A percentile compares a stretch with the other conserved stretches of the same genome.
Conservation (phyloP, 768 basidiomycete genomes). For the Chalciporus sphaerocephalus region DNA sequence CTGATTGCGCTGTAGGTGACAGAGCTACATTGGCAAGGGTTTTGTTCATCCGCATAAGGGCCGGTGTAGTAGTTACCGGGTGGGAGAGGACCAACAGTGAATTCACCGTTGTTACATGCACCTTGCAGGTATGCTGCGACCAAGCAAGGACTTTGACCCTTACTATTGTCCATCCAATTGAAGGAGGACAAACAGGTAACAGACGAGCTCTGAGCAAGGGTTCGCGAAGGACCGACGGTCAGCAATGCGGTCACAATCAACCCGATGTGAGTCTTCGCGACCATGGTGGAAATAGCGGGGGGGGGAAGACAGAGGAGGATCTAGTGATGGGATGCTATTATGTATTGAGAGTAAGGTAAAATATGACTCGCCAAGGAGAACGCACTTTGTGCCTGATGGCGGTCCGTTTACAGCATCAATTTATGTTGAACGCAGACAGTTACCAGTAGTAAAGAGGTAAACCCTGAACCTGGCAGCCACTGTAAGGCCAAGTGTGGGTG, state of each 20-base stretch:
- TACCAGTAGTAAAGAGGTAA: no score
- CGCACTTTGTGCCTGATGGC: constrained; percentile 11
- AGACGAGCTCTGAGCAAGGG: constrained; percentile 22
- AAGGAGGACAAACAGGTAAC: constrained; percentile 21
- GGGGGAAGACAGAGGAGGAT: background rate
- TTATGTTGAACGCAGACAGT: background rate
- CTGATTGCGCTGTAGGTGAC: constrained; percentile 53
- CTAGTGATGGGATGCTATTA: background rate
- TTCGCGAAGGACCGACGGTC: constrained; percentile 10
- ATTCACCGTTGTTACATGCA: constrained; percentile 40
- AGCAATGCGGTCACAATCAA: constrained; percentile 17
- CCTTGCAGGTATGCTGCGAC: constrained; percentile 42
- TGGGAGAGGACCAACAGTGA: constrained; percentile 38
- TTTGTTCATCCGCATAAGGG: constrained; percentile 29
- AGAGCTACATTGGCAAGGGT: constrained; percentile 51
- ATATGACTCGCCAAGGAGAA: background rate
- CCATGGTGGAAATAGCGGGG: constrained; percentile 12
- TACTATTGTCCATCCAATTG: constrained; percentile 40
- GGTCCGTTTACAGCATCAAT: background rate
- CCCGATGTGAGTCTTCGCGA: background rate
- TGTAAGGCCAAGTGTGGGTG: no score
- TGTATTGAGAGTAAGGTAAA: no score
- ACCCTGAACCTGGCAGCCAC: background rate
- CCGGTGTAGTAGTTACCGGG: constrained; percentile 24
- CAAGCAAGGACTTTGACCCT: constrained; percentile 44